Percentiles rank a stretch among this genome's conserved stretches.
Evolutionary conservation across 306 rosid genomes (phyloP).

Genomic region (Hippophae rhamnoides): DNA sequence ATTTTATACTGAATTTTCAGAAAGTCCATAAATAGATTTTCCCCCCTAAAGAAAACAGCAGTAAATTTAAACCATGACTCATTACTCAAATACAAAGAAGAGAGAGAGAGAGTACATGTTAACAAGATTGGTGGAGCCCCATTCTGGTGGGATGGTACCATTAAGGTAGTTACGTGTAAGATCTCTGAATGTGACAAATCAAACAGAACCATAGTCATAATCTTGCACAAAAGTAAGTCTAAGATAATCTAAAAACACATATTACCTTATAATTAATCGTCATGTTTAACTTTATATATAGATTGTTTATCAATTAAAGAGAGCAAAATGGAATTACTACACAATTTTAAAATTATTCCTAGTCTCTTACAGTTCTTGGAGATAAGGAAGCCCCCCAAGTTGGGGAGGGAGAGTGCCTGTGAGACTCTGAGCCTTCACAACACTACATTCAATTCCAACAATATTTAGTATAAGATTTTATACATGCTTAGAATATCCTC

Average conservation of each 20-base stretch:
- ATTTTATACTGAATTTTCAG: too few relatives aligned
- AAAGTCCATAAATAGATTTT: not conserved
- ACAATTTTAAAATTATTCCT: not conserved
- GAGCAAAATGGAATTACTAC: too few relatives aligned
- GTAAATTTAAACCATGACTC: too few relatives aligned
- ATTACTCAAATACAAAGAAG: not conserved
- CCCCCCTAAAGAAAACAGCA: not conserved
- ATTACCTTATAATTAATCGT: too few relatives aligned
- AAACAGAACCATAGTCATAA: not conserved
- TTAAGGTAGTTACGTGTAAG: constrained; percentile 49
- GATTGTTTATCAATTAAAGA: not conserved
- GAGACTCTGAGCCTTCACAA: constrained; percentile 36
- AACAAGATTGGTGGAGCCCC: constrained; percentile 39
- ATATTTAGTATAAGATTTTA: too few relatives aligned
- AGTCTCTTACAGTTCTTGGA: constrained; percentile 40
- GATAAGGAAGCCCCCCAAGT: constrained; percentile 31
- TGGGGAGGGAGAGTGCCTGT: constrained; percentile 48
- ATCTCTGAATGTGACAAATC: constrained; percentile 29
- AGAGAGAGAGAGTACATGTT: constrained; percentile 31
- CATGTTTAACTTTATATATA: not conserved
- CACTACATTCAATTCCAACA: constrained; percentile 20
- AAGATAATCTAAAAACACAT: too few relatives aligned
- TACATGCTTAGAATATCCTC: not conserved
- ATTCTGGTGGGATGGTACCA: constrained; percentile 52
- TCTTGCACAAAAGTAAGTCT: too few relatives aligned